Base-by-base conservation (phyloP, 176 grass and related monocot species). In the Avena insularis region DNA sequence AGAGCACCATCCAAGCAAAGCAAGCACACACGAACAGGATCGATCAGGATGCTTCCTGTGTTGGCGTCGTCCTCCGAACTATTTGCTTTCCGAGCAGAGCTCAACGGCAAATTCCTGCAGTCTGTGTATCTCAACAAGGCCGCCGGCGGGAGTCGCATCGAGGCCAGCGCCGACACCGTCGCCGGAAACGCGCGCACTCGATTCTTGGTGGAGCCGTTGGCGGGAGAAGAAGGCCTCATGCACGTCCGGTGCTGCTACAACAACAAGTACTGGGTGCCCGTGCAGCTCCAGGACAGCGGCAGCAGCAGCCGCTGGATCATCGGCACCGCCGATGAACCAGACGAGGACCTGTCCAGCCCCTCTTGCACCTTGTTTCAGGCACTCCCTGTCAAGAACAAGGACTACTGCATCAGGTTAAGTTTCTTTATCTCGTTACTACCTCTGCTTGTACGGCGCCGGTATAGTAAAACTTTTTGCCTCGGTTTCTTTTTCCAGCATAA, bases 201-300 rank as follows among this genome's bases (percentile, higher is more conserved):
- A 14, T 66, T 66, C 63, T 66, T 33, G 12, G 35, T 70, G 7
- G 13, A 70, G 66, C 35, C 7, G 0, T 9, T 1, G 7, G 8
- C 38, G 6, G 2, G 31, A 38, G 15, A 40, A 8, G 16, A 40
- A 1, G 16, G 23, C 23, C 23, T 40, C 15, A 7, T 69, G 14
- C 66, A 69, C 66, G 66, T 69, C 6, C 15, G 35, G 66, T 19
- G 66, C 66, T 69, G 66, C 66, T 38, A 69, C 66, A 69, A 69
- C 66, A 69, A 84, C 83, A 84, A 35, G 25, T 84, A 84, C 3
- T 84, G 70, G 71, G 43, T 23, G 14, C 15, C 49, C 56, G 23
- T 23, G 23, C 23, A 23, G 23, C 33, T 16, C 2, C 9, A 14
- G 71, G n/a, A 8, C 7, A 12, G 49, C n/a, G 11, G 59, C n/a